phyloP scores from a whole-genome alignment of 306 rosid genomes.

The Cicer judaicum region DNA sequence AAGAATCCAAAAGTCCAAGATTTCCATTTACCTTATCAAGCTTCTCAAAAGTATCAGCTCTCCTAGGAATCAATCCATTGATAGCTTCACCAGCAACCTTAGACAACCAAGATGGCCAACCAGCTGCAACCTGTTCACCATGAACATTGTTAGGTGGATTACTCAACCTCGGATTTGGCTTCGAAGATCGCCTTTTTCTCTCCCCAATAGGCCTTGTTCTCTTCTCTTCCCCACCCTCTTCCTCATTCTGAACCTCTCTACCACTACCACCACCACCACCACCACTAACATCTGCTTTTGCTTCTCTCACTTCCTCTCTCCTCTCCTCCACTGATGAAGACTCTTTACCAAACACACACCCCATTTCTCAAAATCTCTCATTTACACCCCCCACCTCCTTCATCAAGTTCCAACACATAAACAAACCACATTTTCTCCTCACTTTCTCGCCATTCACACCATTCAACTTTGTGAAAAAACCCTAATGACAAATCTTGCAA shows the following conservation, averaged over 20 bases:
- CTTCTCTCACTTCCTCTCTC: conserved; percentile 52
- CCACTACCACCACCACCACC: conserved; percentile 57
- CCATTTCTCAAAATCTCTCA: conserved; percentile 73
- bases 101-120: conserved; percentile 99
- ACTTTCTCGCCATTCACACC: conserved; percentile 46
- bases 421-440: conserved; percentile 53
- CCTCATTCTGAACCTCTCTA: conserved; percentile 57
- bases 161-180: conserved; percentile 90
- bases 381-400: conserved; percentile 48
- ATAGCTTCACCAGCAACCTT: conserved; percentile 98
- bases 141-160: conserved; percentile 81
- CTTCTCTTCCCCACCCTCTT: conserved; percentile 60
- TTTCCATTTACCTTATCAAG: conserved; percentile 69
- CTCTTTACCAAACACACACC: conserved; percentile 81
- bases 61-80: conserved; percentile 89
- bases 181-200: conserved; percentile 69
- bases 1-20: not conserved
- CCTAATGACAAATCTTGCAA: conserved; percentile 59
- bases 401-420: conserved; percentile 42
- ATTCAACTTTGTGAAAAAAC: conserved; percentile 49
- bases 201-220: conserved; percentile 62
- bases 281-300: conserved; percentile 42
- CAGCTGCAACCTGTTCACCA: conserved; percentile 99
- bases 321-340: conserved; percentile 50
- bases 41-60: conserved; percentile 93